Conservation (phyloP, 2,329 filamentous ascomycete genomes). For the Penicillium sp. region DNA sequence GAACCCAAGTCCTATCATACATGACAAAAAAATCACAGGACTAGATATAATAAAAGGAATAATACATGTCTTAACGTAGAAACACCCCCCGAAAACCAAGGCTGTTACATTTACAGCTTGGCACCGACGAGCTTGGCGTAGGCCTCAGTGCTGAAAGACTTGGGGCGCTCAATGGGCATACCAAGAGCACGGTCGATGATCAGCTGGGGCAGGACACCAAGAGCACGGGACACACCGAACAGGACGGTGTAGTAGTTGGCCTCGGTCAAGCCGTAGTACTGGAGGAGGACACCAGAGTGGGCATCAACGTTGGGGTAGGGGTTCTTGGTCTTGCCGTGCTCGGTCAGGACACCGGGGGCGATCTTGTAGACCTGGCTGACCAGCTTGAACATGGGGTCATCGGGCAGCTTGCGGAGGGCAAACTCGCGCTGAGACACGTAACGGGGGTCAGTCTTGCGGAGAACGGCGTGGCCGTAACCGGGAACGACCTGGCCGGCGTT, state of each 20-base stretch:
- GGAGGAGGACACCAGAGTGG: slow-evolving; percentile 97
- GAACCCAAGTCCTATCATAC: slow-evolving; percentile 43
- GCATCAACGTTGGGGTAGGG: slow-evolving; percentile 98
- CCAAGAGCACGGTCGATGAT: slow-evolving; percentile 99
- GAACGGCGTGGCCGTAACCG: slow-evolving; percentile 97
- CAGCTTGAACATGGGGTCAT: slow-evolving; percentile 99
- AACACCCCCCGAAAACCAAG: not conserved
- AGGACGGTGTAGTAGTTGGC: slow-evolving; percentile 99
- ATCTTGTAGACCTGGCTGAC: slow-evolving; percentile 99
- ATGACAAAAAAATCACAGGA: slow-evolving; percentile 27
- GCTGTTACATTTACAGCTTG: slow-evolving; percentile 65
- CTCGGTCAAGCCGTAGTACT: slow-evolving; percentile 99
- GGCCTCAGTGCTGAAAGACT: slow-evolving; percentile 97
- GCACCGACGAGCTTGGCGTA: slow-evolving; percentile 91
- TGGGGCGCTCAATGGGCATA: slow-evolving; percentile 96
- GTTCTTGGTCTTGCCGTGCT: slow-evolving; percentile 99
- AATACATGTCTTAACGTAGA: slow-evolving; percentile 1
- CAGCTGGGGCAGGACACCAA: slow-evolving; percentile 97
- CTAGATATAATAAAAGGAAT: slow-evolving; percentile 27
- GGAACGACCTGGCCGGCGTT: slow-evolving; percentile 95
- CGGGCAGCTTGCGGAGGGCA: slow-evolving; percentile 86
- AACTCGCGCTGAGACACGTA: slow-evolving; percentile 99
- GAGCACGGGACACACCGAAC: slow-evolving; percentile 96
- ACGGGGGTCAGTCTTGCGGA: slow-evolving; percentile 99
- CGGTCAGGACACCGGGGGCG: slow-evolving; percentile 91